These are phyloP conservation scores for Claviceps paspali DNA, from an alignment of 2,329 filamentous ascomycete species.

Conservation along the genomic window DNA sequence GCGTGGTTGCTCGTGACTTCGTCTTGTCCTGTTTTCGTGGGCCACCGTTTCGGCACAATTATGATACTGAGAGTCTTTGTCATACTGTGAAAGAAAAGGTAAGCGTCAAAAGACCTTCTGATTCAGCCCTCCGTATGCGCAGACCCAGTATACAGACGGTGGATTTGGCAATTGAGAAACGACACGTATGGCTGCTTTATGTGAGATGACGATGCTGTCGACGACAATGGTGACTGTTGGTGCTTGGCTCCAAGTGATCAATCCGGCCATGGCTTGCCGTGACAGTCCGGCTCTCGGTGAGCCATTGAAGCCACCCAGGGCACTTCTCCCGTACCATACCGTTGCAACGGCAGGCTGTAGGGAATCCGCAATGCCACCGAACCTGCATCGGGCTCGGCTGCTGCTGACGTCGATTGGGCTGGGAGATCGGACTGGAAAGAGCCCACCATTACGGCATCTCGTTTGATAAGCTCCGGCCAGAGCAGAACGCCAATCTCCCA, in stretches of 20 bases:
- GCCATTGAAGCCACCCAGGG: constrained; percentile 61
- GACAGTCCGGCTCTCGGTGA: constrained; percentile 48
- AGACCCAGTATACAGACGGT: no score
- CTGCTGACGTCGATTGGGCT: constrained; percentile 5
- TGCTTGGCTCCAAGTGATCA: neutral
- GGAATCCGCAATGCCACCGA: constrained; percentile 62
- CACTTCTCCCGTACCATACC: constrained; percentile 45
- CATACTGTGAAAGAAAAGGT: no score
- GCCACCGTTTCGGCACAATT: no score
- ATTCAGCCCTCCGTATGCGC: no score
- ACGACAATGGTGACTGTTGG: no score
- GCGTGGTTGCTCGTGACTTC: neutral
- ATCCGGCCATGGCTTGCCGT: constrained; percentile 24
- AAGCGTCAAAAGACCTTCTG: no score
- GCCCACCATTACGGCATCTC: constrained; percentile 46
- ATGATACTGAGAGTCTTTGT: no score
- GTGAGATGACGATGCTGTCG: no score
- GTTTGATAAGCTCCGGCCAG: constrained; percentile 50
- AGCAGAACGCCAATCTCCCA: constrained; percentile 76
- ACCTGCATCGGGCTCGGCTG: constrained; percentile 13
- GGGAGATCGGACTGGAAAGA: constrained; percentile 50
- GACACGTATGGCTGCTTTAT: no score
- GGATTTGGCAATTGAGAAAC: no score
- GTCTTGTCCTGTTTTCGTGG: neutral
- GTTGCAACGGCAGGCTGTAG: constrained; percentile 62